A percentile compares a stretch with the other conserved stretches of the same genome.
phyloP scores from a whole-genome alignment of 441 rosid species.

The Erodium moschatum region DNA sequence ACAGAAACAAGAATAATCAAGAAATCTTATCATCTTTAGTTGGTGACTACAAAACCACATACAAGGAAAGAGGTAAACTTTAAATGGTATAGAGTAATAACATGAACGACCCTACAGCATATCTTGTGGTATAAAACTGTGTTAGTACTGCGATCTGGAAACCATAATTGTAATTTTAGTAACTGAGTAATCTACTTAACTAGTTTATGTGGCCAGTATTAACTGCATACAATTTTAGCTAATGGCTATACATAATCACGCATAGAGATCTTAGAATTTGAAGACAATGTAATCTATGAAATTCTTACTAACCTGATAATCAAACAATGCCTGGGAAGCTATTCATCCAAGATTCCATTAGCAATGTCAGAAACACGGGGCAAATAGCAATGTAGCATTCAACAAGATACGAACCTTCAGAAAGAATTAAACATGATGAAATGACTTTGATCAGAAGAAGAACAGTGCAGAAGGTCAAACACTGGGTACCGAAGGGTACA shows the following conservation, averaged over 20 bases:
- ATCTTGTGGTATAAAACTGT: too few relatives aligned
- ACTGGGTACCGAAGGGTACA: not conserved
- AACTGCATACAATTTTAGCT: too few relatives aligned
- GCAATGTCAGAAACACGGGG: not conserved
- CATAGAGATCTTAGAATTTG: not conserved
- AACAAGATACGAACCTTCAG: not conserved
- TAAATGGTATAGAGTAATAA: too few relatives aligned
- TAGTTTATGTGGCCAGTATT: too few relatives aligned
- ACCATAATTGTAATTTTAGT: too few relatives aligned
- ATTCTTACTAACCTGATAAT: not conserved
- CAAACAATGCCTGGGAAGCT: not conserved
- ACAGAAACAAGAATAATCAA: not conserved
- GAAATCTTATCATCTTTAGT: too few relatives aligned
- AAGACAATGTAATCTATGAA: not conserved
- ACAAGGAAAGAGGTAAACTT: too few relatives aligned
- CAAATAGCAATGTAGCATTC: not conserved
- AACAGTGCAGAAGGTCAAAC: not conserved
- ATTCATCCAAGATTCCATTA: not conserved
- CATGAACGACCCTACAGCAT: too few relatives aligned
- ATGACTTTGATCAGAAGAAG: not conserved
- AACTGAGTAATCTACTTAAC: too few relatives aligned
- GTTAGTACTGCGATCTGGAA: too few relatives aligned
- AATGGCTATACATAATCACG: too few relatives aligned
- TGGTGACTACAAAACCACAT: not conserved
- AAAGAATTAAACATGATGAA: not conserved